These are phyloP conservation scores for Chaetomium cochliodes DNA, from an alignment of 495 filamentous ascomycete genomes.

Conservation along the genomic window DNA sequence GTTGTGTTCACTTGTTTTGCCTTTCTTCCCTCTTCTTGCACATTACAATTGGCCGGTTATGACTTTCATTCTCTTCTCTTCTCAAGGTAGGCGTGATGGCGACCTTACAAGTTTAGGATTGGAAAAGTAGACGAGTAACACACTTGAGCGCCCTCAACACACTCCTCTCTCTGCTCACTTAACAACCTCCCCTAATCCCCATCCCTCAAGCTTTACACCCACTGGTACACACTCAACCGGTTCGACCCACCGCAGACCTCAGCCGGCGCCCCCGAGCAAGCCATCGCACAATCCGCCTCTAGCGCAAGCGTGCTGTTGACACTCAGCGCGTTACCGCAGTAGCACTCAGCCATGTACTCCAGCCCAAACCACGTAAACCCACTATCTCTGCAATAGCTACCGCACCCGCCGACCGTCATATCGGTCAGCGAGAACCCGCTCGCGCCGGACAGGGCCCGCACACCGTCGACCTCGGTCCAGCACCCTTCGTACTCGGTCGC, in stretches of 20 bases:
- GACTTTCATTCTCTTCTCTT: neutral
- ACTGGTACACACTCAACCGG: constrained; percentile 28
- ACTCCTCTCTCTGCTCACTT: neutral
- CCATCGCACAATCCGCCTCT: constrained; percentile 16
- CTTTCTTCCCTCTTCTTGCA: neutral
- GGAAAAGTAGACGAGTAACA: neutral
- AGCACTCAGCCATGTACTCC: constrained; percentile 62
- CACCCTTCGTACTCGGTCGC: constrained; percentile 9
- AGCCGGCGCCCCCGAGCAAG: constrained; percentile 10
- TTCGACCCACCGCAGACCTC: constrained; percentile 24
- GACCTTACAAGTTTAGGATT: too few relatives aligned
- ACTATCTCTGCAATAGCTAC: constrained; percentile 28
- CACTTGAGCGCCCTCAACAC: neutral
- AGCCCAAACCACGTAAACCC: constrained; percentile 19
- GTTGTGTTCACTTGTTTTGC: too few relatives aligned
- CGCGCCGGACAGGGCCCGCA: constrained; percentile 7
- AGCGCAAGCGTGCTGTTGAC: neutral
- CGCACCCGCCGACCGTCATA: constrained; percentile 21
- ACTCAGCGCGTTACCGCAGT: constrained; percentile 50
- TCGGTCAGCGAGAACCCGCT: neutral
- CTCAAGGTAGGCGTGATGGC: neutral
- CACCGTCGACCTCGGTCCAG: constrained; percentile 19
- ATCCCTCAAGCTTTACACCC: constrained; percentile 10
- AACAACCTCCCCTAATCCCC: neutral
- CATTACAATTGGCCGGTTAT: neutral